Evolutionary conservation across 2,329 filamentous ascomycete genomes (phyloP).

Genomic region (Fusarium cyanostomum): DNA sequence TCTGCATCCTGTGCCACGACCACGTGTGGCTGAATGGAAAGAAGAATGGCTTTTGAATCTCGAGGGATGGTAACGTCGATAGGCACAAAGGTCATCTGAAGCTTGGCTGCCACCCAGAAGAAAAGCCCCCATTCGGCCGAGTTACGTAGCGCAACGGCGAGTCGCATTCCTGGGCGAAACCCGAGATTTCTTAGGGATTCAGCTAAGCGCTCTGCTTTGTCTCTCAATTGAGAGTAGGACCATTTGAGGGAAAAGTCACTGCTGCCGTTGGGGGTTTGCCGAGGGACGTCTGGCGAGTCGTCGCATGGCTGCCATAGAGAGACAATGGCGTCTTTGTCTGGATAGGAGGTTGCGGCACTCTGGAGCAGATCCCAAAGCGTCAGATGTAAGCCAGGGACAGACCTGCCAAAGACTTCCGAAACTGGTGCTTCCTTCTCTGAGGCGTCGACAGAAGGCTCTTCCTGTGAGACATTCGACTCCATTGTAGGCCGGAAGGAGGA

Average conservation of each 20-base stretch:
- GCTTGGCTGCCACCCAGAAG: slow-evolving; percentile 50
- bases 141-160: slow-evolving; percentile 49
- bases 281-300: slow-evolving; percentile 2
- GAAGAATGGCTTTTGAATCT: slow-evolving; percentile 40
- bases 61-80: slow-evolving; percentile 45
- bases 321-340: slow-evolving; percentile 49
- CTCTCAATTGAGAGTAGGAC: slow-evolving; percentile 44
- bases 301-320: slow-evolving; percentile 47
- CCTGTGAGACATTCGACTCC: slow-evolving; percentile 19
- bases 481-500: slow-evolving; percentile 7
- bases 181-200: slow-evolving; percentile 35
- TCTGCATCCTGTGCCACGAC: slow-evolving; percentile 48
- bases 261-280: not conserved
- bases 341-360: slow-evolving; percentile 39
- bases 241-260: slow-evolving; percentile 39
- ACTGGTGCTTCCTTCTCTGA: slow-evolving; percentile 7
- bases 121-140: slow-evolving; percentile 52
- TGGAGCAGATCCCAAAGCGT: slow-evolving; percentile 49
- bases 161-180: slow-evolving; percentile 42
- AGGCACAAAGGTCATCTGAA: slow-evolving; percentile 49
- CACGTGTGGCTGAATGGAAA: slow-evolving; percentile 40
- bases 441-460: slow-evolving; percentile 2
- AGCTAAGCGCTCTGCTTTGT: slow-evolving; percentile 41
- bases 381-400: slow-evolving; percentile 42
- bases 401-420: slow-evolving; percentile 44